Conservation (phyloP, 768 basidiomycete genomes). For the Crepidotus variabilis region DNA sequence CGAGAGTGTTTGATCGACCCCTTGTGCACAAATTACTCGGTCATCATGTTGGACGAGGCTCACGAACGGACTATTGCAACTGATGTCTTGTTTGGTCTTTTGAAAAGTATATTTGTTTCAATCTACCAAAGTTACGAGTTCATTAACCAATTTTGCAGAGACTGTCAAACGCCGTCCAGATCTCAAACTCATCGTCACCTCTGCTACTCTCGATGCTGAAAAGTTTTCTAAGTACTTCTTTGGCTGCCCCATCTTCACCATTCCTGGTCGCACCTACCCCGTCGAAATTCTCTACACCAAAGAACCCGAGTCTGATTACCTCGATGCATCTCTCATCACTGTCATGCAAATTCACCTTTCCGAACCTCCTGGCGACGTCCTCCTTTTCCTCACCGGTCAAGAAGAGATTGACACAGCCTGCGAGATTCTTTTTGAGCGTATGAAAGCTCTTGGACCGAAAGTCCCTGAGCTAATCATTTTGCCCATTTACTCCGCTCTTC, state of each 20-base stretch:
- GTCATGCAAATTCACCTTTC: conserved; percentile 99
- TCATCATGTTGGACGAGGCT: conserved; percentile 98
- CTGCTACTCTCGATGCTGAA: conserved; percentile 97
- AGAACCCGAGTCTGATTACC: conserved; percentile 95
- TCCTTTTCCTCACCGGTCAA: conserved; percentile 97
- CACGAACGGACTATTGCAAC: conserved; percentile 99
- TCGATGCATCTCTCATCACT: conserved; percentile 96
- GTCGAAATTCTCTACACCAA: conserved; percentile 99
- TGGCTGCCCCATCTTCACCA: conserved; percentile 98
- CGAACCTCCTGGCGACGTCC: conserved; percentile 93
- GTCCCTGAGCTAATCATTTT: conserved; percentile 96
- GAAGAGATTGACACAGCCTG: conserved; percentile 98
- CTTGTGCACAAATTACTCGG: conserved; percentile 87
- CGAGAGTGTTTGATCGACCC: conserved; percentile 97
- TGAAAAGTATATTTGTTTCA: conserved; percentile 65
- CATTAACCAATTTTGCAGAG: conserved; percentile 49
- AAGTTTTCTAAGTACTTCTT: conserved; percentile 99
- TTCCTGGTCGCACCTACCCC: conserved; percentile 99
- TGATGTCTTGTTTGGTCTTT: conserved; percentile 92
- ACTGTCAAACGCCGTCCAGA: conserved; percentile 92
- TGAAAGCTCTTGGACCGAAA: conserved; percentile 98
- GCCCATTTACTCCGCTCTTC: conserved; percentile 96
- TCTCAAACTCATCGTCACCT: conserved; percentile 96
- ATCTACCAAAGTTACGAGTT: background rate
- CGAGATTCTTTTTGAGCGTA: conserved; percentile 96